Base-by-base conservation (phyloP, 345 rosid species). In the Syzygium aromaticum region DNA sequence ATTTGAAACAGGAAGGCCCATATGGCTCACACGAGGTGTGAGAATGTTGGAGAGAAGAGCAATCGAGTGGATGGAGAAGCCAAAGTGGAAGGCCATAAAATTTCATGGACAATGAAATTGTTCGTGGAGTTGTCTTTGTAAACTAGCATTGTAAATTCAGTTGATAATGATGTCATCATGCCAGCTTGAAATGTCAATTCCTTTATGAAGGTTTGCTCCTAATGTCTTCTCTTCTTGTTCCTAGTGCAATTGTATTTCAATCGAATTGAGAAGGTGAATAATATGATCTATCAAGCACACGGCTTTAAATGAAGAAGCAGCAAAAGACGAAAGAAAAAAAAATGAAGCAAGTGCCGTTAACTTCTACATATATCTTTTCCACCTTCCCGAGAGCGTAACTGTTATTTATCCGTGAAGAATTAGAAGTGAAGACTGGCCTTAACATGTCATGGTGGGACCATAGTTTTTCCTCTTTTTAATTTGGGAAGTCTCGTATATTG, bases 381-480 rank as follows among this genome's bases (percentile, higher is more conserved):
- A 15, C 1, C 4, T 52, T 52, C 54, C 2, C 4, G 4, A 15
- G 54, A 15, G 54, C 54, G 16, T 5, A 52, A 52, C 23, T 56
- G 22, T 7, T 56, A 6, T 40, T 40, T 40, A 6, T 6, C 43
- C 43, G 5, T 40, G 43, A 40, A 11, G 67, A 59, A 56, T 56
- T 56, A 23, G 14, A 57, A 57, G 63, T 9, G n/a, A 57, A 10
- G n/a, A 8, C 27, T 3, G 2, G 0, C 13, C 5, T 57, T 56
- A 5, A 57, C 63, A n/a, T n/a, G n/a, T 23, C 13, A 1, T 23
- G 23, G 22, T 8, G 43, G 1, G 78, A 67, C 23, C 78, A 30
- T 64, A 3, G 11, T 11, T 25, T 11, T 53, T 27, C 1, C 5
- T 0, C 0, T 25, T 5, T 57, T 59, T 59, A 0, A 5, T 0